Evolutionary conservation across 306 rosid genomes (phyloP).

Genomic region (Aeschynomene evenia): DNA sequence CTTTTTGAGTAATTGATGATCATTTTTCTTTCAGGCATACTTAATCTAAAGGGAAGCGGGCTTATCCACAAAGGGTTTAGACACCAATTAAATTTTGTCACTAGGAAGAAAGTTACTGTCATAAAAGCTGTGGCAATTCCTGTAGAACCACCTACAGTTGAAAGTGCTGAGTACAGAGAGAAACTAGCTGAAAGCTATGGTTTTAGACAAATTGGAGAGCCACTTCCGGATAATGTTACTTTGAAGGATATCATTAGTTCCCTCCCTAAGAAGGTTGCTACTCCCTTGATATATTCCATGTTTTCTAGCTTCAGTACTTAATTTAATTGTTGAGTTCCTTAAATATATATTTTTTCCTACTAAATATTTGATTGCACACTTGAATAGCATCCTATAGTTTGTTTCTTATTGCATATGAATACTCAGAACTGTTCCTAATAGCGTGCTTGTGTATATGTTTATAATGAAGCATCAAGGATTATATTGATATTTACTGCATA

Average conservation of each 20-base stretch:
- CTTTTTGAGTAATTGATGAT: constrained; percentile 12
- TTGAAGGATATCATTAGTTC: constrained; percentile 69
- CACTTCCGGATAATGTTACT: constrained; percentile 69
- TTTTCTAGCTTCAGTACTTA: background rate
- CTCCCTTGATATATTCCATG: background rate
- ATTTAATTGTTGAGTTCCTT: background rate
- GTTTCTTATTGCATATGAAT: constrained; percentile 7
- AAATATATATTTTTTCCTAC: background rate
- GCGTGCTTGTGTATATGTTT: background rate
- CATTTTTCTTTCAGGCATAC: constrained; percentile 46
- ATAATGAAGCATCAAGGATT: background rate
- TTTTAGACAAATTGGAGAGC: constrained; percentile 75
- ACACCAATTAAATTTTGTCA: constrained; percentile 32
- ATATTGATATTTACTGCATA: constrained; percentile 7
- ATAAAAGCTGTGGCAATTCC: constrained; percentile 79
- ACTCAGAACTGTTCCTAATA: constrained; percentile 13
- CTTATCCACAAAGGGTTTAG: constrained; percentile 44
- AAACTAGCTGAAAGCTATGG: constrained; percentile 76
- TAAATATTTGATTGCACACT: background rate
- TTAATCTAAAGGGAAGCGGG: constrained; percentile 39
- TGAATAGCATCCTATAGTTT: background rate
- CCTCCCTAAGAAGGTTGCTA: constrained; percentile 81
- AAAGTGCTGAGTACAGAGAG: constrained; percentile 59
- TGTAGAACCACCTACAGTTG: constrained; percentile 53
- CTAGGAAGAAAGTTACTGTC: constrained; percentile 41